These are phyloP conservation scores for Camellia granthamiana DNA, from an alignment of 148 eudicot genomes.

Conservation along the genomic window DNA sequence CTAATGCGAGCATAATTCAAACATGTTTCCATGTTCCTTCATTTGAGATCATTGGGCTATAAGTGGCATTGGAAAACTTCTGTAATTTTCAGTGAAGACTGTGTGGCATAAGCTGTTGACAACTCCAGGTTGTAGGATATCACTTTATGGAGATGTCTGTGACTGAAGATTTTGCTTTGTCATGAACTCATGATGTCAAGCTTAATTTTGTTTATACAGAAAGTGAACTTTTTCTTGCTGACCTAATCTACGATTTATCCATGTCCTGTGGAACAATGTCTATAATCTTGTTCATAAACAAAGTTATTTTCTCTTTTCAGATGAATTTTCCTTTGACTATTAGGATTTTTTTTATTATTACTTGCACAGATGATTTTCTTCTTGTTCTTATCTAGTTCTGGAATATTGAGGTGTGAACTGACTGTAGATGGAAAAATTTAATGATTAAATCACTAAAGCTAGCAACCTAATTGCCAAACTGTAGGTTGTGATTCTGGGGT, in stretches of 20 bases:
- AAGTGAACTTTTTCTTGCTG: background rate
- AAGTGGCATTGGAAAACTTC: background rate
- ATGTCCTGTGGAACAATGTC: background rate
- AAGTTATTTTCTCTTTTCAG: too few relatives aligned
- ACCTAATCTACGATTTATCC: background rate
- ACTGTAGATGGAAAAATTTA: background rate
- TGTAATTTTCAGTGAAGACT: background rate
- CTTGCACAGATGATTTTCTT: background rate
- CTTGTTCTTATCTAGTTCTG: background rate
- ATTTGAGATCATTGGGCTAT: background rate
- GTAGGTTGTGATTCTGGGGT: conserved; percentile 88
- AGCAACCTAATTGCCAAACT: conserved; percentile 17
- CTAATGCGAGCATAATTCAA: background rate
- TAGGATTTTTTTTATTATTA: too few relatives aligned
- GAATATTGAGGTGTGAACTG: conserved; percentile 1
- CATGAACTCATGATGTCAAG: background rate
- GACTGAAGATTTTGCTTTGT: background rate
- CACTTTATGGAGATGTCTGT: background rate
- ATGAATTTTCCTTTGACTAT: too few relatives aligned
- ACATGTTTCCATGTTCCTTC: background rate
- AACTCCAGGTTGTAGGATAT: background rate
- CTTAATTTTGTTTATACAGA: conserved; percentile 1
- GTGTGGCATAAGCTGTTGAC: background rate
- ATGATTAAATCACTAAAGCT: background rate
- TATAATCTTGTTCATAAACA: too few relatives aligned